phyloP scores from a whole-genome alignment of 1,284 basidiomycete species.

The Anthracocystis panici-leucophaei region DNA sequence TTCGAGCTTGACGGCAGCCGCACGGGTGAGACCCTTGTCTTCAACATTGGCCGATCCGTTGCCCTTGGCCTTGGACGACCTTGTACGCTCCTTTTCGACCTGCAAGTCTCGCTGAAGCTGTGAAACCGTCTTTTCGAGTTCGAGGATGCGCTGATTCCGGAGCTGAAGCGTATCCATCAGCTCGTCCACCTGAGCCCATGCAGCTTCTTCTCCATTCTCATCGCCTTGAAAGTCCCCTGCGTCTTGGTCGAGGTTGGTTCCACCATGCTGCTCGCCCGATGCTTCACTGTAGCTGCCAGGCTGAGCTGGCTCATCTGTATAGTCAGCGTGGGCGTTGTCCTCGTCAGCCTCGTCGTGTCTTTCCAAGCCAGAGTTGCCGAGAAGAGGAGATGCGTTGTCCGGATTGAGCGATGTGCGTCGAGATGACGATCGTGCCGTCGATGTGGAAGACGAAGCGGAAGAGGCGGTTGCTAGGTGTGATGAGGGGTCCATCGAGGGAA shows the following conservation, averaged over 20 bases:
- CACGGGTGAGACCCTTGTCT: conserved; percentile 49
- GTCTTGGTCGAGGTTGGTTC: neutral
- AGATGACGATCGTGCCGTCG: conserved; percentile 22
- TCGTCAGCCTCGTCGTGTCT: conserved; percentile 33
- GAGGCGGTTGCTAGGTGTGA: conserved; percentile 14
- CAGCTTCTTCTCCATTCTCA: conserved; percentile 45
- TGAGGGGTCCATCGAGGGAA: conserved; percentile 27
- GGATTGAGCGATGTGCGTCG: conserved; percentile 22
- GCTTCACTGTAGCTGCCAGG: neutral
- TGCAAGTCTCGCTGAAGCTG: conserved; percentile 39
- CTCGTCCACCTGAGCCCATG: conserved; percentile 47
- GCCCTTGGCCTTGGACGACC: conserved; percentile 14
- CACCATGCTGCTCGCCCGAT: neutral
- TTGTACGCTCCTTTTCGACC: conserved; percentile 34
- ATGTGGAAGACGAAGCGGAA: conserved; percentile 15
- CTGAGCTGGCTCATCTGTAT: neutral
- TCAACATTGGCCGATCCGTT: neutral
- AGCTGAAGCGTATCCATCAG: conserved; percentile 49
- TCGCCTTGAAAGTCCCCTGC: conserved; percentile 9
- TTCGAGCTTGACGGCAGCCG: conserved; percentile 56
- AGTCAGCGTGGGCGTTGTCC: conserved; percentile 8
- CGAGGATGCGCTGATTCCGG: conserved; percentile 48
- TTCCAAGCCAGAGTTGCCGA: conserved; percentile 8
- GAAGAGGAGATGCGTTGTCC: conserved; percentile 15
- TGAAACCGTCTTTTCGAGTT: conserved; percentile 43